Percentiles rank a stretch among this genome's conserved stretches.
Evolutionary conservation across 2,329 filamentous ascomycete species (phyloP).

Genomic region (Aureobasidium sp.): DNA sequence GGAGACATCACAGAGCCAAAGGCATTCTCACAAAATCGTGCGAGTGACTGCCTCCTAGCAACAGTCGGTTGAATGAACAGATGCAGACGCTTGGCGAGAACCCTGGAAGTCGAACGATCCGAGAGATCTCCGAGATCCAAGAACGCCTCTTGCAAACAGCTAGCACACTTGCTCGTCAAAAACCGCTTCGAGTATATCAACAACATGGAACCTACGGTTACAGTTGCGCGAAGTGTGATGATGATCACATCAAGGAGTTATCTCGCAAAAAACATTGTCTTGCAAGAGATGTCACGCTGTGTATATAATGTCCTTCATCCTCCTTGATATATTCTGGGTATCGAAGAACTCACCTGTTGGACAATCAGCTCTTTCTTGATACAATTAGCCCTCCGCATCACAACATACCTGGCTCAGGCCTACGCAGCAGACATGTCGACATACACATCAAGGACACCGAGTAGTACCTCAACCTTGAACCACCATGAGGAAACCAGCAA

Average conservation of each 20-base stretch:
- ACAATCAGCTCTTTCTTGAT: not conserved
- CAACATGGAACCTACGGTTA: not conserved
- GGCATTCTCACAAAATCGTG: not conserved
- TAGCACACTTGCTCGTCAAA: not conserved
- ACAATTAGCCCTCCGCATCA: not conserved
- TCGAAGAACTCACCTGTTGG: not conserved
- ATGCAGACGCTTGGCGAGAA: not conserved
- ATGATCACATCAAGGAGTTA: not conserved
- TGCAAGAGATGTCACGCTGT: not conserved
- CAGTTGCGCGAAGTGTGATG: not conserved
- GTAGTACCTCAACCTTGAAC: not conserved
- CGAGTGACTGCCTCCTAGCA: not conserved
- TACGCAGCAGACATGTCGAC: not conserved
- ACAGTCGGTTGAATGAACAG: not conserved
- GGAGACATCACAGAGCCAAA: not conserved
- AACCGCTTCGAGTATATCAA: constrained; percentile 6
- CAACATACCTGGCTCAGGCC: not conserved
- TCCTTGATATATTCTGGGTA: not conserved
- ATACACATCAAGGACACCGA: not conserved
- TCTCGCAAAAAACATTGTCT: not conserved
- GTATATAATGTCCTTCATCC: not conserved
- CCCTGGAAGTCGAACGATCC: not conserved
- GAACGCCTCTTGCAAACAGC: not conserved
- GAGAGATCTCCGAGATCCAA: constrained; percentile 11
- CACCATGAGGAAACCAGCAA: not conserved